Conservation (phyloP, 371 early-diverging fungal genomes). For the Capniomyces stellatus region DNA sequence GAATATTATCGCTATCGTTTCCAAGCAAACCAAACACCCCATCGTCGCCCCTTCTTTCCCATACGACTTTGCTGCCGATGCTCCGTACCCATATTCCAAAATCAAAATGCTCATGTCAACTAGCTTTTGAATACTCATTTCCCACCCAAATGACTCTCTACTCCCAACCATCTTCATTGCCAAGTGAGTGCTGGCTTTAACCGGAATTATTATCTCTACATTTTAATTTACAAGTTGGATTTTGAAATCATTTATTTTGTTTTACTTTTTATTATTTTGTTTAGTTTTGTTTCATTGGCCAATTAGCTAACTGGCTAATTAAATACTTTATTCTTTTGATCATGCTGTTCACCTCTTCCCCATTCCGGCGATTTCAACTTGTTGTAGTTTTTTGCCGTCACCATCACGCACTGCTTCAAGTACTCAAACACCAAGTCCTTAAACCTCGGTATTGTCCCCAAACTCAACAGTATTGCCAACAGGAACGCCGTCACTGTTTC, state of each 20-base stretch:
- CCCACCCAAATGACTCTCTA: slow-evolving; percentile 13
- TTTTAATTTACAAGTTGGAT: too few species aligned
- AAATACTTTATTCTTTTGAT: too few species aligned
- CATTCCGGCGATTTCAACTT: not conserved
- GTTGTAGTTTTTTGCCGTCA: not conserved
- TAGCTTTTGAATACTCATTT: slow-evolving; percentile 18
- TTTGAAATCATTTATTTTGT: too few species aligned
- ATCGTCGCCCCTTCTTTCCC: not conserved
- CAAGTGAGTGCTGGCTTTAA: not conserved
- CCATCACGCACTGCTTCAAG: not conserved
- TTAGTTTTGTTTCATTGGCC: too few species aligned
- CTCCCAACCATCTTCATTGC: not conserved
- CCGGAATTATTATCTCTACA: not conserved
- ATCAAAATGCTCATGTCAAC: slow-evolving; percentile 10
- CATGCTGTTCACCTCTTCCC: slow-evolving; percentile 1
- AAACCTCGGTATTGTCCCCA: not conserved
- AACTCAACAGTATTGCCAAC: not conserved
- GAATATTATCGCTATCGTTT: slow-evolving; percentile 3
- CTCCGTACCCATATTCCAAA: slow-evolving; percentile 5
- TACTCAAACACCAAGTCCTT: not conserved
- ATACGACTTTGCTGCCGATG: not conserved
- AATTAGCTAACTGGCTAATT: too few species aligned
- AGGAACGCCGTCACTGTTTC: not conserved
- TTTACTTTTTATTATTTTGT: too few species aligned
- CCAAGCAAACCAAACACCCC: not conserved